These are phyloP conservation scores for Oxyria digyna DNA, from an alignment of 148 eudicot species.

Conservation along the genomic window DNA sequence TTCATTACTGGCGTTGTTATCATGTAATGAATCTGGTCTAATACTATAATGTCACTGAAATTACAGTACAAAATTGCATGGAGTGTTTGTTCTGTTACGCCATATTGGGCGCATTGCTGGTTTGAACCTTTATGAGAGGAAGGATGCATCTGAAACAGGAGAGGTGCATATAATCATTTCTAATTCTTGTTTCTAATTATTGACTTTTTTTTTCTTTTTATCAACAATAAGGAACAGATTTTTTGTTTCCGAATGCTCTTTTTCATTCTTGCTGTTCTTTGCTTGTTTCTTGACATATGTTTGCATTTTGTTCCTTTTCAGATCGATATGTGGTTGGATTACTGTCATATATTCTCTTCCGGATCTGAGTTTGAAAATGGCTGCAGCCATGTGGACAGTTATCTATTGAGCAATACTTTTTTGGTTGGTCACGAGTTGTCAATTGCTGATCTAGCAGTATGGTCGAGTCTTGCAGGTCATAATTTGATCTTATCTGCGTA, in stretches of 20 bases:
- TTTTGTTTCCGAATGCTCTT: background rate
- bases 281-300: background rate
- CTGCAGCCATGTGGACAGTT: conserved; percentile 51
- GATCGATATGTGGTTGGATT: conserved; percentile 82
- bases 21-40: background rate
- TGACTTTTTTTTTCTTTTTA: background rate
- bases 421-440: conserved; percentile 62
- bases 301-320: conserved; percentile 15
- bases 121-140: conserved; percentile 32
- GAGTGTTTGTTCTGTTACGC: conserved; percentile 45
- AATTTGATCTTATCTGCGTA: background rate
- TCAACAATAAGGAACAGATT: background rate
- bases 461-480: conserved; percentile 83
- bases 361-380: conserved; percentile 86
- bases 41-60: background rate
- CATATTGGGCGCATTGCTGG: conserved; percentile 45
- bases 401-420: conserved; percentile 50
- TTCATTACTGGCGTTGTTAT: background rate
- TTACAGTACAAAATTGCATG: conserved; percentile 41
- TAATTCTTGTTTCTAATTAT: background rate
- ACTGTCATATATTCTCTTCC: conserved; percentile 41
- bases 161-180: conserved; percentile 30
- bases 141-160: conserved; percentile 37
- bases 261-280: background rate
- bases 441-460: conserved; percentile 70